A percentile compares a stretch with the other conserved stretches of the same genome.
Conservation (phyloP, 805 yeast species). For the Saccharomycopsis malanga region DNA sequence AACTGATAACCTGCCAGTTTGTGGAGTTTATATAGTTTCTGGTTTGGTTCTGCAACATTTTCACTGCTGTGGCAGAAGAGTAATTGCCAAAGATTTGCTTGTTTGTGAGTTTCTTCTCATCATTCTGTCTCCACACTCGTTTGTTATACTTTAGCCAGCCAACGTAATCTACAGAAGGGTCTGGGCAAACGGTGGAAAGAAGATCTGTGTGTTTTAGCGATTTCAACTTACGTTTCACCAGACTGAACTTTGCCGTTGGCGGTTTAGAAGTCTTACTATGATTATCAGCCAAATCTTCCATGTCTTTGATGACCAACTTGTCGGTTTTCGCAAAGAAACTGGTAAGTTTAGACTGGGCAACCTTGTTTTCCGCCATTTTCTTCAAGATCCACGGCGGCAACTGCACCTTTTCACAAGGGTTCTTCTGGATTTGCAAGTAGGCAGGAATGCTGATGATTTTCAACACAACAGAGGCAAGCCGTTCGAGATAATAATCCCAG, state of each 20-base stretch:
- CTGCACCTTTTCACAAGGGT: conserved; percentile 90
- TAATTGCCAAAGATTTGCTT: conserved; percentile 67
- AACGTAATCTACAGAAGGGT: conserved; percentile 57
- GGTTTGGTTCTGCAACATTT: conserved; percentile 71
- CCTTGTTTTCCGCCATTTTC: conserved; percentile 52
- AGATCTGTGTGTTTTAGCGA: conserved; percentile 39
- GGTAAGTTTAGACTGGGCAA: conserved; percentile 60
- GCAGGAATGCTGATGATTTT: conserved; percentile 97
- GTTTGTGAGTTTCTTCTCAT: conserved; percentile 65
- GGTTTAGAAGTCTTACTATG: conserved; percentile 26
- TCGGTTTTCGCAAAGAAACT: conserved; percentile 45
- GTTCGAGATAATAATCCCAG: conserved; percentile 87
- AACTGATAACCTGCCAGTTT: conserved; percentile 77
- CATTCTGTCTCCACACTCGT: conserved; percentile 79
- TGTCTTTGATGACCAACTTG: conserved; percentile 47
- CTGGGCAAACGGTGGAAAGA: conserved; percentile 52
- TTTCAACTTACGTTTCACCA: conserved; percentile 35
- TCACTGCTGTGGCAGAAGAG: conserved; percentile 42
- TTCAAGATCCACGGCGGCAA: conserved; percentile 91
- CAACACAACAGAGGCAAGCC: conserved; percentile 88
- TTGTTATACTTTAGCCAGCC: conserved; percentile 72
- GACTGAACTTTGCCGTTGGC: conserved; percentile 24
- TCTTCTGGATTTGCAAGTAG: conserved; percentile 76
- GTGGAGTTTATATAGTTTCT: conserved; percentile 67
- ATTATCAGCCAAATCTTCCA: conserved; percentile 61